Evolutionary conservation across 2,329 filamentous ascomycete genomes (phyloP).

Genomic region (Curvularia sp.): DNA sequence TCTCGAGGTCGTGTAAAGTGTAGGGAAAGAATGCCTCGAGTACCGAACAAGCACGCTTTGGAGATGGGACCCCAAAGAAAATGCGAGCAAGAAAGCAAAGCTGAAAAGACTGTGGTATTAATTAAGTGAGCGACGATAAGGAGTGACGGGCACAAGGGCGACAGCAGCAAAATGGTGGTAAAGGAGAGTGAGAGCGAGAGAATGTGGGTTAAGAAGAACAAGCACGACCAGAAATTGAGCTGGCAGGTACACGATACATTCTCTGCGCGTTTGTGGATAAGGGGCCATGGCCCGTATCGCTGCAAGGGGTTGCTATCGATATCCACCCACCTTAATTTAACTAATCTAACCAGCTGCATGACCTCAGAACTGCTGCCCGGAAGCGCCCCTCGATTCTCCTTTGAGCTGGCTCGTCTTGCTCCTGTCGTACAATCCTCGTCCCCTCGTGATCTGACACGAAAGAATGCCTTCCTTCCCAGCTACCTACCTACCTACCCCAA

Average conservation of each 20-base stretch:
- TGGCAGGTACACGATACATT: constrained; percentile 39
- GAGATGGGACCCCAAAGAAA: constrained; percentile 27
- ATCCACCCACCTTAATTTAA: constrained; percentile 45
- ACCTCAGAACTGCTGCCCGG: constrained; percentile 34
- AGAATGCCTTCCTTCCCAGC: neutral
- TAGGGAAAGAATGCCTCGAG: constrained; percentile 17
- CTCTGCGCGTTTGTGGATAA: constrained; percentile 35
- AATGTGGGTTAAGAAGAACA: constrained; percentile 27
- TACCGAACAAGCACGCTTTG: constrained; percentile 19
- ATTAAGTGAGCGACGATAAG: constrained; percentile 33
- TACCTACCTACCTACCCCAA: neutral
- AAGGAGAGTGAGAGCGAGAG: constrained; percentile 20
- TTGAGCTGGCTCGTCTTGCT: constrained; percentile 35
- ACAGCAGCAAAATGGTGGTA: constrained; percentile 36
- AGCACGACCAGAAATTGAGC: constrained; percentile 30
- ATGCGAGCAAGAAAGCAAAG: constrained; percentile 20
- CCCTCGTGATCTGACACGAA: neutral
- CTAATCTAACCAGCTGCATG: constrained; percentile 46
- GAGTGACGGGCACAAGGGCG: constrained; percentile 35
- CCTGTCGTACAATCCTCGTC: constrained; percentile 29
- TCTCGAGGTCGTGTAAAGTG: constrained; percentile 29
- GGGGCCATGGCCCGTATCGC: constrained; percentile 32
- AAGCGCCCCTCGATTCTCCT: constrained; percentile 35
- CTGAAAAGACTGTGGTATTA: constrained; percentile 37
- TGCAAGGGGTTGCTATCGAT: constrained; percentile 45